A percentile compares a stretch with the other conserved stretches of the same genome.
These are phyloP conservation scores for Suhomyces ambrosiae DNA, from an alignment of 1,139 yeast genomes.

Conservation along the genomic window DNA sequence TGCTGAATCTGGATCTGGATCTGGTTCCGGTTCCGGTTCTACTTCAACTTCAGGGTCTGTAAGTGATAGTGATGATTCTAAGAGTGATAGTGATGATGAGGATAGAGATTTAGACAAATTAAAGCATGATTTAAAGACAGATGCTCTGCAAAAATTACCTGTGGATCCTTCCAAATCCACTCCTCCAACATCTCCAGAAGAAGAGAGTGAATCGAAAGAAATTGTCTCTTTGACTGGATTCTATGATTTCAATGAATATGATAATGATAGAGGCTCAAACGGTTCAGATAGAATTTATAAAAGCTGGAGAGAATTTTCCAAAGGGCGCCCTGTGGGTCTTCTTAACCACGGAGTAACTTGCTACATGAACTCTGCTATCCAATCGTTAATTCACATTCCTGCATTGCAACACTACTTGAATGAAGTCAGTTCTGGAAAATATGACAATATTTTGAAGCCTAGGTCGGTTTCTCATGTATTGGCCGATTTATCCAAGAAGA, in stretches of 20 bases:
- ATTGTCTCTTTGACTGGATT: conserved; percentile 32
- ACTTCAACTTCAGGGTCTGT: conserved; percentile 5
- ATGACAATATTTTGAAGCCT: conserved; percentile 46
- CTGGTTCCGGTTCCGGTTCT: conserved; percentile 3
- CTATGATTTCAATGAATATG: conserved; percentile 53
- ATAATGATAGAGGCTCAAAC: conserved; percentile 62
- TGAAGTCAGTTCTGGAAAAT: conserved; percentile 59
- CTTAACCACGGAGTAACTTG: conserved; percentile 94
- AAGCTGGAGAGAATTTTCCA: conserved; percentile 56
- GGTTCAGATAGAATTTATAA: conserved; percentile 55
- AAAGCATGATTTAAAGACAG: conserved; percentile 27
- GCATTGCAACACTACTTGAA: conserved; percentile 82
- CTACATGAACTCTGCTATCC: conserved; percentile 94
- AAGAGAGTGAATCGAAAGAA: conserved; percentile 19
- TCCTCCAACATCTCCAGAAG: conserved; percentile 52
- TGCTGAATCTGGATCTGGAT: neutral
- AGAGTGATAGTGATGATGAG: conserved; percentile 19
- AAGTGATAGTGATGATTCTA: conserved; percentile 2
- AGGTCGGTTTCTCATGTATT: conserved; percentile 70
- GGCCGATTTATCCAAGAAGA: conserved; percentile 68
- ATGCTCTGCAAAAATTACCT: conserved; percentile 7
- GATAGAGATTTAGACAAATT: conserved; percentile 36
- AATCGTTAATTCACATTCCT: conserved; percentile 86
- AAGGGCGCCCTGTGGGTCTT: conserved; percentile 68
- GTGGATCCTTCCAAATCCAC: conserved; percentile 19